Conservation (phyloP, 1,139 yeast species). For the Candida smagusa region DNA sequence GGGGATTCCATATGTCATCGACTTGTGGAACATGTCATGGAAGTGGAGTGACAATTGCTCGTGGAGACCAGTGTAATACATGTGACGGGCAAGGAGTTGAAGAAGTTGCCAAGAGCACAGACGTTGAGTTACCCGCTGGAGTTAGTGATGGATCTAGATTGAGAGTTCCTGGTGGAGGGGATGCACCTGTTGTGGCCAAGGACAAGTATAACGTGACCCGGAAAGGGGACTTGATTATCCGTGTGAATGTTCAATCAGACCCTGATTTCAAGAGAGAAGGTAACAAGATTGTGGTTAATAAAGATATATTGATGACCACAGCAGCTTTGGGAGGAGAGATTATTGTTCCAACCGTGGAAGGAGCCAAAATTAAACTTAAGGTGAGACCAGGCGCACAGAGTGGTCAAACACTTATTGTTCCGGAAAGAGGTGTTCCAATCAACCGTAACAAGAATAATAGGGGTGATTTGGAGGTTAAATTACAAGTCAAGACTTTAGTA, state of each 20-base stretch:
- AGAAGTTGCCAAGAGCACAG: conserved; percentile 63
- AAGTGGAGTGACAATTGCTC: conserved; percentile 73
- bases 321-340: conserved; percentile 94
- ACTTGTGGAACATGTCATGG: conserved; percentile 90
- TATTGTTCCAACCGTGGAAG: conserved; percentile 83
- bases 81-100: conserved; percentile 92
- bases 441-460: conserved; percentile 55
- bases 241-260: conserved; percentile 76
- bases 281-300: conserved; percentile 58
- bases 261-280: conserved; percentile 65
- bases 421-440: conserved; percentile 85
- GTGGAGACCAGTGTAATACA: conserved; percentile 65
- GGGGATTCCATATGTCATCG: conserved; percentile 96
- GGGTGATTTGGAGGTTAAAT: conserved; percentile 77
- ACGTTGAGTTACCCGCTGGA: conserved; percentile 86
- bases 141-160: conserved; percentile 82
- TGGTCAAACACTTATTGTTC: conserved; percentile 71
- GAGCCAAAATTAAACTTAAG: conserved; percentile 68
- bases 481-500: conserved; percentile 67
- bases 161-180: conserved; percentile 87
- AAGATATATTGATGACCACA: conserved; percentile 85
- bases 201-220: conserved; percentile 61
- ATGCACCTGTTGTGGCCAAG: conserved; percentile 71
- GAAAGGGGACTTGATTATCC: conserved; percentile 84
- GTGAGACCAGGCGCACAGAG: conserved; percentile 86